A percentile compares a stretch with the other conserved stretches of the same genome.
Evolutionary conservation across 331 rosid species (phyloP).

Genomic region (Malus hybrid): DNA sequence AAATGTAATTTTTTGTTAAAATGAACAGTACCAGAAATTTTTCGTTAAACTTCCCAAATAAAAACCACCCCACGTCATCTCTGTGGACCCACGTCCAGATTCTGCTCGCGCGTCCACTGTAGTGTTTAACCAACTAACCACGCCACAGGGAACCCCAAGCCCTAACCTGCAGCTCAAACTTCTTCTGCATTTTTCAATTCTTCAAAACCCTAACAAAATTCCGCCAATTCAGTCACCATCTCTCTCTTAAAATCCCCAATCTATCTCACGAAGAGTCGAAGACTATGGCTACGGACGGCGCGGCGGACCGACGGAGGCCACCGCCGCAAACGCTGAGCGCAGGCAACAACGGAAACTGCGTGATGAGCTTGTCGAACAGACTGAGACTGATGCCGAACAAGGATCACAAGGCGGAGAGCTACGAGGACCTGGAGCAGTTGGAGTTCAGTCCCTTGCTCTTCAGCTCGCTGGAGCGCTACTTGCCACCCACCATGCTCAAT

Average conservation of each 20-base stretch:
- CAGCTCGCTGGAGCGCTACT: slow-evolving; percentile 73
- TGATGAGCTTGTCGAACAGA: slow-evolving; percentile 17
- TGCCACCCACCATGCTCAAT: slow-evolving; percentile 55
- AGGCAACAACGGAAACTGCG: slow-evolving; percentile 34
- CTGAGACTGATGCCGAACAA: slow-evolving; percentile 47
- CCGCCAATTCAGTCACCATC: not conserved
- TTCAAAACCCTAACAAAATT: slow-evolving; percentile 10
- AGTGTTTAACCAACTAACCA: not conserved
- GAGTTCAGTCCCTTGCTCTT: slow-evolving; percentile 72
- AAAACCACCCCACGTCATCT: not conserved
- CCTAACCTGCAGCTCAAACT: slow-evolving; percentile 16
- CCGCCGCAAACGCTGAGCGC: slow-evolving; percentile 17
- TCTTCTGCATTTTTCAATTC: not conserved
- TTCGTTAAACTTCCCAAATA: not conserved
- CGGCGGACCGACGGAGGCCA: slow-evolving; percentile 33
- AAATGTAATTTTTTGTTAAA: no score
- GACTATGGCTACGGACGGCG: slow-evolving; percentile 45
- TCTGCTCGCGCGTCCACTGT: not conserved
- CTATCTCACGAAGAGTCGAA: not conserved
- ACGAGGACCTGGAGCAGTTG: slow-evolving; percentile 53
- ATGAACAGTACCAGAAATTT: no score
- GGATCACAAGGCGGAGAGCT: slow-evolving; percentile 73
- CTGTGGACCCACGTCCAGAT: not conserved
- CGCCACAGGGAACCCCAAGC: not conserved
- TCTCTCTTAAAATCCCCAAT: not conserved